phyloP scores from a whole-genome alignment of 73 alveolate species.

The Uronychia binucleata region DNA sequence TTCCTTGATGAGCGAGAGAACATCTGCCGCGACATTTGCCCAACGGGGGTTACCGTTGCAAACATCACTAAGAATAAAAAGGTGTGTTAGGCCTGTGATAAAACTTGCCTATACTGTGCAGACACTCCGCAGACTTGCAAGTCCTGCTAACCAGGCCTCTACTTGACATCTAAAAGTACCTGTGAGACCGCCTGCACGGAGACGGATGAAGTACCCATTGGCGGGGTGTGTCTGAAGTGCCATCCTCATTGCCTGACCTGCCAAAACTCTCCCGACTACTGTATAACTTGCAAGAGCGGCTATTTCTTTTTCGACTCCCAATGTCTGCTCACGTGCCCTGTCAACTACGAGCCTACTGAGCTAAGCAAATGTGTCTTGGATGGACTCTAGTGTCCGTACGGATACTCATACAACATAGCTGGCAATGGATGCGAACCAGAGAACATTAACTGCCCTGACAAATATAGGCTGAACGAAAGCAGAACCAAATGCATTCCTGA shows the following conservation, averaged over 20 bases:
- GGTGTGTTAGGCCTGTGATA: slow-evolving; percentile 33
- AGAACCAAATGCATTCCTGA: slow-evolving; percentile 59
- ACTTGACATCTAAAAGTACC: slow-evolving; percentile 30
- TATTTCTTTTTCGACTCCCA: slow-evolving; percentile 27
- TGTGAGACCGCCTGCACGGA: slow-evolving; percentile 38
- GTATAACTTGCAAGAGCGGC: slow-evolving; percentile 28
- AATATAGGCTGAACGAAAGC: slow-evolving; percentile 22
- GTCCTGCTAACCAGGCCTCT: slow-evolving; percentile 27
- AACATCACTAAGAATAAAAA: slow-evolving; percentile 1
- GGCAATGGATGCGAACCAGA: slow-evolving; percentile 56
- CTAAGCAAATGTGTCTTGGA: slow-evolving; percentile 40
- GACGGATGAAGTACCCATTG: slow-evolving; percentile 27
- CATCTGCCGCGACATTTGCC: slow-evolving; percentile 35
- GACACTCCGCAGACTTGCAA: slow-evolving; percentile 54
- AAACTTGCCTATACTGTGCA: slow-evolving; percentile 46
- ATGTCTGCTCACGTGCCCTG: slow-evolving; percentile 49
- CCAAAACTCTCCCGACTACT: slow-evolving; percentile 19
- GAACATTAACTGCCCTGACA: slow-evolving; percentile 34
- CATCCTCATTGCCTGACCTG: slow-evolving; percentile 34
- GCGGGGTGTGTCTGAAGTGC: slow-evolving; percentile 26
- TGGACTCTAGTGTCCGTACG: slow-evolving; percentile 63
- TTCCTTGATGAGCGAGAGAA: slow-evolving; percentile 21
- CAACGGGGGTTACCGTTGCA: slow-evolving; percentile 22
- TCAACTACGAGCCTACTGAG: slow-evolving; percentile 24
- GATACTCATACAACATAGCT: slow-evolving; percentile 31